Conservation (phyloP, 768 basidiomycete genomes). For the Serendipita sp. region DNA sequence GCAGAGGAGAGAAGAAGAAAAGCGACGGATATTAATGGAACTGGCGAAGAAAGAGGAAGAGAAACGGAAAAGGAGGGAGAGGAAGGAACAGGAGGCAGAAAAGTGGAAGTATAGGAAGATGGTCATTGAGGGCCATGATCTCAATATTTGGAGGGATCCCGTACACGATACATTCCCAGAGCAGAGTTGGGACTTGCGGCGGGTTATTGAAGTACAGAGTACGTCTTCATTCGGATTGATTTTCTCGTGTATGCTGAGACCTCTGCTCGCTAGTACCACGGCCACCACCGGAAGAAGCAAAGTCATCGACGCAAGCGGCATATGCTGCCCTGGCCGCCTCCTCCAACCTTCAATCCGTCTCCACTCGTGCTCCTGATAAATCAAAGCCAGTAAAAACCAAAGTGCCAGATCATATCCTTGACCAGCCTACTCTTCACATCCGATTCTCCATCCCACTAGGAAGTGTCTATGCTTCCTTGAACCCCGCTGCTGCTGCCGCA, state of each 20-base stretch:
- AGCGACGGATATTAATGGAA: neutral
- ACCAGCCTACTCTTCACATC: constrained; percentile 4
- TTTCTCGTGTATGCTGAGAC: neutral
- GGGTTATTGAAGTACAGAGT: constrained; percentile 6
- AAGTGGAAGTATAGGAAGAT: constrained; percentile 5
- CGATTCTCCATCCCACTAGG: constrained; percentile 4
- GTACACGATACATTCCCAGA: constrained; percentile 4
- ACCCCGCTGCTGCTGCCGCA: constrained; percentile 3
- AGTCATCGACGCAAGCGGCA: neutral
- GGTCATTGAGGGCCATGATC: constrained; percentile 1
- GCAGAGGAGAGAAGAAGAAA: neutral
- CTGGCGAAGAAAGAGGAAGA: neutral
- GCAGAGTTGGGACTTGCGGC: constrained; percentile 5
- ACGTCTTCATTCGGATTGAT: neutral
- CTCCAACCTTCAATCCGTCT: constrained; percentile 4
- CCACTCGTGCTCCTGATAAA: constrained; percentile 4
- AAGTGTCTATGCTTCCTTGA: constrained; percentile 4
- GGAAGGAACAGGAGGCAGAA: constrained; percentile 1
- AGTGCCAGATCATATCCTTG: neutral
- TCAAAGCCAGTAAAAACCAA: neutral
- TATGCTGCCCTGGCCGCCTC: neutral
- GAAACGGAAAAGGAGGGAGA: neutral
- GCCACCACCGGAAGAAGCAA: neutral
- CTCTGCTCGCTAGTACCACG: neutral
- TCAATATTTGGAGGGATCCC: neutral